Evolutionary conservation across 2,329 filamentous ascomycete genomes (phyloP), one percentile per base, ranked within the genome.

Genomic region (Colletotrichum godetiae): DNA sequence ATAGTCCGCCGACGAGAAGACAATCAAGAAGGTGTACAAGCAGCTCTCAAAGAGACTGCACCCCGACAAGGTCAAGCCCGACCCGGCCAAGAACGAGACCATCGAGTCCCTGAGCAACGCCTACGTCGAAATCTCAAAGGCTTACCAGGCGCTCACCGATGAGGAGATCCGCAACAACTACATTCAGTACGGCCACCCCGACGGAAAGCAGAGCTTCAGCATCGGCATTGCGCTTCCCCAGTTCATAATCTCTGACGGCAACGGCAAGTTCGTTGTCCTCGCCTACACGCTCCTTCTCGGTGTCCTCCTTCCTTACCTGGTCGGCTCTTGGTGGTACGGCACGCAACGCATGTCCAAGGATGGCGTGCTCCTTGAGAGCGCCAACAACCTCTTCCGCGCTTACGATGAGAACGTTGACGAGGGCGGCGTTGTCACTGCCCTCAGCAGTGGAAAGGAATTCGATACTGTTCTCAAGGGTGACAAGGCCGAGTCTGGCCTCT

Each of bases 241-340:
- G 82, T 94, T 97, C 84, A 95, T 99, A 78, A 90, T 99, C 68
- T 93, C 94, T 15, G 95, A 98, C 77, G 96, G 95, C 68, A 97
- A 97, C 82, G 96, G 95, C 76, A 98, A 98, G 86, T 98, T 97
- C 80, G 93, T 99, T 67, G 88, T 99, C 74, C 87, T 98, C 70
- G 89, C 98, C 75, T 99, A 99, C 82, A 95, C 95, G 49, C 84
- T 93, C 42, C 89, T 98, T 52, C 91, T 99, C 64, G 97, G 96
- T 68, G 94, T 98, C 74, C 86, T 98, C 73, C 87, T 99, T 65
- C 97, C 97, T 3, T 99, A 97, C 82, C 87, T 97, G 60, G 96
- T 99, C 68, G 97, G 97, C 60, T 95, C 93, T 72, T 99, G 97
- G 97, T 99, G 97, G 97, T 99, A 99, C 81, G 97, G 97, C 74